A percentile compares a stretch with the other conserved stretches of the same genome.
phyloP scores from a whole-genome alignment of 768 basidiomycete genomes.

The Collybiopsis luxurians region DNA sequence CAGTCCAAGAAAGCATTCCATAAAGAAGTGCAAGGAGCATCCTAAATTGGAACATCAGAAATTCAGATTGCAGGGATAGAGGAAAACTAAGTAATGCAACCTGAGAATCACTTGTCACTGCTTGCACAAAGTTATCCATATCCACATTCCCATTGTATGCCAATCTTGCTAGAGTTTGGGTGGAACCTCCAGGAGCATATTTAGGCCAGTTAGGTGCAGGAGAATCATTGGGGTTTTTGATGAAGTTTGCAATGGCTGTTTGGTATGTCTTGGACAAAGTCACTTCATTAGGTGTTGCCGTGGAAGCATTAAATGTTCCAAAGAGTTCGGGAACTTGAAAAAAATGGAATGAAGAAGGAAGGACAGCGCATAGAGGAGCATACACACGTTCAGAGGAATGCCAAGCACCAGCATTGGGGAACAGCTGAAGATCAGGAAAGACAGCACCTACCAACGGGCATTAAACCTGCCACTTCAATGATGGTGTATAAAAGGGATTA shows the following conservation, averaged over 20 bases:
- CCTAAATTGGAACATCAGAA: neutral
- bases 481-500: neutral
- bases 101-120: constrained; percentile 9
- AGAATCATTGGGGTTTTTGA: constrained; percentile 13
- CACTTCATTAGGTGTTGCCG: constrained; percentile 18
- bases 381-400: constrained; percentile 18
- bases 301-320: constrained; percentile 22
- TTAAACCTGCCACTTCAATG: too few relatives aligned
- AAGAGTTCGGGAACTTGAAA: constrained; percentile 19
- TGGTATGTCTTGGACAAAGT: constrained; percentile 20
- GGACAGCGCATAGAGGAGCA: neutral
- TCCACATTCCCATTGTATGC: constrained; percentile 19
- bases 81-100: neutral
- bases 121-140: constrained; percentile 13
- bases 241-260: constrained; percentile 15
- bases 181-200: constrained; percentile 12
- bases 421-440: constrained; percentile 19
- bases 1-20: neutral
- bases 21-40: neutral
- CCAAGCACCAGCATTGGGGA: constrained; percentile 20
- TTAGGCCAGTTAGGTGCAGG: constrained; percentile 17
- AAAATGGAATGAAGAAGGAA: too few relatives aligned
- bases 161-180: constrained; percentile 16
- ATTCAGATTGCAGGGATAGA: neutral
- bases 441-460: constrained; percentile 6